phyloP scores from a whole-genome alignment of 306 rosid species.

The Cyclanthera cordifolia region DNA sequence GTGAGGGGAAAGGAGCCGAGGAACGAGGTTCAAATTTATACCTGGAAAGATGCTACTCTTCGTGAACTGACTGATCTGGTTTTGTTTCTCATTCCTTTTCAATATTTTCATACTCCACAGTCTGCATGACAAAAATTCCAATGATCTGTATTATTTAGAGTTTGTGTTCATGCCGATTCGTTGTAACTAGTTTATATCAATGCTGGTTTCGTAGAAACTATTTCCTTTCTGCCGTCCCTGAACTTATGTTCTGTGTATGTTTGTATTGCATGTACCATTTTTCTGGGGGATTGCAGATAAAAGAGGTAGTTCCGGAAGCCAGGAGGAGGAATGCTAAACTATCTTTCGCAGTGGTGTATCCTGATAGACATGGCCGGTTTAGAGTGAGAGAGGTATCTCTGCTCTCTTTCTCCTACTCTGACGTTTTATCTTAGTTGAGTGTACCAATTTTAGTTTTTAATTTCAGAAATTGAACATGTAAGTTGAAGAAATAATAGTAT shows the following conservation, averaged over 20 bases:
- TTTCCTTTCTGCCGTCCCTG: neutral
- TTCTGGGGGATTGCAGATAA: constrained; percentile 34
- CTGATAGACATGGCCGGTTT: constrained; percentile 77
- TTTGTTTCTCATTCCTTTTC: neutral
- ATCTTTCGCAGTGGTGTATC: constrained; percentile 88
- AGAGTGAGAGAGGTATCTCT: constrained; percentile 53
- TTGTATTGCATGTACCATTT: neutral
- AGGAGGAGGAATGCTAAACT: constrained; percentile 79
- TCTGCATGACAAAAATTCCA: no score
- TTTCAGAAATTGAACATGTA: neutral
- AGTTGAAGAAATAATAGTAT: neutral
- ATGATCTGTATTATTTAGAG: neutral
- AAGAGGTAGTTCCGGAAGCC: constrained; percentile 86
- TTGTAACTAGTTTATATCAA: no score
- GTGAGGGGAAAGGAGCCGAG: constrained; percentile 91
- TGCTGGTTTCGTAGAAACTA: neutral
- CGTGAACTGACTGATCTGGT: constrained; percentile 88
- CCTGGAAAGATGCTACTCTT: constrained; percentile 96
- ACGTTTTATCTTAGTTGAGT: neutral
- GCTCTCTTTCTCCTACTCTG: neutral
- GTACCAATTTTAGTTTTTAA: neutral
- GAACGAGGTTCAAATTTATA: constrained; percentile 93
- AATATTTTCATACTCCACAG: constrained; percentile 11
- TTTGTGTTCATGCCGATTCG: no score
- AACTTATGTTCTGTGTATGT: constrained; percentile 12